Percentiles rank a stretch among this genome's conserved stretches.
These are phyloP conservation scores for Tolypocladium guangdongense DNA, from an alignment of 2,329 filamentous ascomycete genomes.

Conservation along the genomic window DNA sequence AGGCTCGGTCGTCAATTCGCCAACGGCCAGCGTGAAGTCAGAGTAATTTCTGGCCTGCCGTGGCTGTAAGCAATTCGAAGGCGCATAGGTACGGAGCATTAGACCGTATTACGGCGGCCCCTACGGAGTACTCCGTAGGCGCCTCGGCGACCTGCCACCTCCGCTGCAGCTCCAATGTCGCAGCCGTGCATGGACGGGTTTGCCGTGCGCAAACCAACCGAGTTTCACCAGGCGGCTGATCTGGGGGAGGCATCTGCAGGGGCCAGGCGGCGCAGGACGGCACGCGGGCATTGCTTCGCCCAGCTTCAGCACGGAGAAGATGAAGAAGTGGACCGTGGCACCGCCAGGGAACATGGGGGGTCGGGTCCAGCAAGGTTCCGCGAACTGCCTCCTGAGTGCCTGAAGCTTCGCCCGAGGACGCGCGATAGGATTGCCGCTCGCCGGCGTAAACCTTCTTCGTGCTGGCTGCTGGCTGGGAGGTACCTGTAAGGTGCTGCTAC, in stretches of 20 bases:
- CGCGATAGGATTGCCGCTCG: too few relatives aligned
- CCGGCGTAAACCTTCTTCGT: background rate
- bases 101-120: too few relatives aligned
- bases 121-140: too few relatives aligned
- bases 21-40: background rate
- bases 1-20: background rate
- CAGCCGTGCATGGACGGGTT: background rate
- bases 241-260: background rate
- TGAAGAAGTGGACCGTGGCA: background rate
- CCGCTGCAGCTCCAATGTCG: background rate
- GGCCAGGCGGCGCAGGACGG: background rate
- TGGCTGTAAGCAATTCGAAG: background rate
- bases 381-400: background rate
- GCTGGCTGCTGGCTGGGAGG: background rate
- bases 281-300: background rate
- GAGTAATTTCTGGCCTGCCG: background rate
- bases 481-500: too few relatives aligned
- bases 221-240: background rate
- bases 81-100: too few relatives aligned
- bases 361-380: background rate
- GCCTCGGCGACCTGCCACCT: background rate
- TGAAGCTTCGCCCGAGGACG: too few relatives aligned
- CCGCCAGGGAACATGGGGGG: background rate
- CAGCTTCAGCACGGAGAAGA: background rate
- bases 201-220: background rate